Evolutionary conservation across 495 filamentous ascomycete species (phyloP), one percentile per base, ranked within the genome.

Genomic region (Hypoxylon subgilvum): DNA sequence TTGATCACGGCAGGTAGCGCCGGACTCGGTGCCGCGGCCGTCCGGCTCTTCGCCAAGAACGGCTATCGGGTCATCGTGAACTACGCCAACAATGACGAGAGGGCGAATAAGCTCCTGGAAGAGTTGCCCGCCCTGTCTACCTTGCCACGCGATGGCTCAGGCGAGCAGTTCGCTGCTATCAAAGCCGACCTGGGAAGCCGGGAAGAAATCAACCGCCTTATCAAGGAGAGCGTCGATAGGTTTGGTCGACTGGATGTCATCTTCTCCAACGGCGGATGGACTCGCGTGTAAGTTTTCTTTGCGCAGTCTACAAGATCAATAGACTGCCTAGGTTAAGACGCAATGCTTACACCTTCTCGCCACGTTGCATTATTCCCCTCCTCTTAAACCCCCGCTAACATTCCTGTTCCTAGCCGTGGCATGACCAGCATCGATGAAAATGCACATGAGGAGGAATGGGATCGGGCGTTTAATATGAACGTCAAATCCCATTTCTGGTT

Each of bases 181-280:
- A 71, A 72, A 39, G 82, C 82, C 4, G 81, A 85, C 57, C 67
- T 84, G 1, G 71, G 72, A n/a, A 67, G 69, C 21, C 70, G 72
- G 40, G 50, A 66, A 4, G 69, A 79, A 7, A 68, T 85, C 30
- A 52, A 71, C 18, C 44, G 61, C 12, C 74, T 85, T 1, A 72
- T 84, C 10, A 10, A 65, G 9, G 73, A 79, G 19, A 77, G 73
- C 1, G 55, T 79, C 6, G 46, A 47, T 1, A 57, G 17, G 12
- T 80, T 84, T 67, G 81, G 79, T 21, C 66, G 76, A 6, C 63
- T 85, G 1, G 81, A 85, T 55, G 74, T 80, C 4, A 65, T 84
- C 28, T 77, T 84, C 35, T 82, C 79, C 10, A 85, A 85, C 58
- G 78, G 74, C 6, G 82, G 82, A 34, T 85, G 82, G 81, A 84